Conservation (phyloP, 2,329 filamentous ascomycete genomes). For the Zopfia rhizophila region DNA sequence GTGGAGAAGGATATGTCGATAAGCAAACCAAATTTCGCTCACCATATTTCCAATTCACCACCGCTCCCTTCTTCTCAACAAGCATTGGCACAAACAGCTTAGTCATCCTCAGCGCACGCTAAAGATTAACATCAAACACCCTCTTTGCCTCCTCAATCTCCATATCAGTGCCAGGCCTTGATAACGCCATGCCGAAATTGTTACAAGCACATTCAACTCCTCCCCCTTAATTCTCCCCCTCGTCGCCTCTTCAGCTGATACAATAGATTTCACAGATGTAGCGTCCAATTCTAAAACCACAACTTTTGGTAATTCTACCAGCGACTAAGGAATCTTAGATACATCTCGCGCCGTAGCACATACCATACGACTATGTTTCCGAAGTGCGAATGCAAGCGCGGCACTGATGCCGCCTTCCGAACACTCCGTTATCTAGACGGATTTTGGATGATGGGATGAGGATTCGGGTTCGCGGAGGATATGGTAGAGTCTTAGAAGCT, state of each 20-base stretch:
- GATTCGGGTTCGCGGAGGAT: no score
- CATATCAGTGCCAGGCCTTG: constrained; percentile 33
- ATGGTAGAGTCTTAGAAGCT: no score
- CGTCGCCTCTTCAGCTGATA: constrained; percentile 10
- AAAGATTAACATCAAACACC: constrained; percentile 52
- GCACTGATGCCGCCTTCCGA: constrained; percentile 53
- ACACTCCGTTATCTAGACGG: constrained; percentile 39
- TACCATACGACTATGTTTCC: constrained; percentile 51
- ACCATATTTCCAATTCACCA: constrained; percentile 25
- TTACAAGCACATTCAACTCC: constrained; percentile 49
- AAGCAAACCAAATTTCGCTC: constrained; percentile 11
- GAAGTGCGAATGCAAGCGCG: constrained; percentile 53
- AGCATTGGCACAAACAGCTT: constrained; percentile 49
- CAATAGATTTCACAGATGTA: constrained; percentile 12
- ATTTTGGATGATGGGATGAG: no score
- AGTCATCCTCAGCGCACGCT: constrained; percentile 47
- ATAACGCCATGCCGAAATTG: constrained; percentile 52
- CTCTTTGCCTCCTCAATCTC: constrained; percentile 20
- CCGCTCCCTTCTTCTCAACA: constrained; percentile 19
- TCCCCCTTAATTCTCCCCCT: constrained; percentile 14
- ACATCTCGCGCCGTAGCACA: constrained; percentile 55
- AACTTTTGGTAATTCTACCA: constrained; percentile 28
- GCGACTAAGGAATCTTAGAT: constrained; percentile 40
- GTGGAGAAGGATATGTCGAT: constrained; percentile 21
- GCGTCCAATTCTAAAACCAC: constrained; percentile 28